Base-by-base conservation (phyloP, 768 basidiomycete species). In the Rhodotorula taiwanensis region DNA sequence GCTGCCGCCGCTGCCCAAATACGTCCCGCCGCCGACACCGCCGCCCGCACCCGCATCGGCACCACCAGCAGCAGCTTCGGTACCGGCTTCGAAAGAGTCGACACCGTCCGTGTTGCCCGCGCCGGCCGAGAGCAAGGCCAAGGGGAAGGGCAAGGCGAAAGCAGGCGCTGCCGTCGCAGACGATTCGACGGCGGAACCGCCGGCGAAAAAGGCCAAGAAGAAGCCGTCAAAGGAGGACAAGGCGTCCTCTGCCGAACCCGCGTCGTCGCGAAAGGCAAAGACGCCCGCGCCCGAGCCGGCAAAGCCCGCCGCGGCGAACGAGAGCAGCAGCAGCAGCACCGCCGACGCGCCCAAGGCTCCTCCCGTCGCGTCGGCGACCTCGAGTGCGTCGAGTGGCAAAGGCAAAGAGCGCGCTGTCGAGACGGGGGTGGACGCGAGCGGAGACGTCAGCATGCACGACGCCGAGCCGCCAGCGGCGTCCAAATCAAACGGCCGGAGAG, bases 1-100 rank as follows among this genome's bases (percentile, higher is more conserved):
- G 10, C 62, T 73, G n/a, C 72, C 72, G 2, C 49, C 66, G 4
- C 48, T 73, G 4, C 69, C 67, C 0, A 72, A 70, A 36, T 49
- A 65, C 49, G 65, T 63, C 18, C 58, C 59, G 34, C 57, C 60
- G 9, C 60, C 39, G 18, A 14, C 64, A 23, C 51, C 67, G 15
- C 23, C 52, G 16, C 30, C 62, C 34, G 20, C 28, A n/a, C 48
- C 54, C 0, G 11, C 49, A 14, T 4, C 54, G 36, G 20, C 54
- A 9, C 48, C 48, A 13, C 30, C 53, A 1, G 18, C 62, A n/a
- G 27, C 43, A 8, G 25, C 52, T 25, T 23, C 28, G 8, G 4
- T 47, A 10, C 21, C 43, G 21, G 39, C 31, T 39, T 9, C 36
- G n/a, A n/a, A n/a, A n/a, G n/a, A n/a, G n/a, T n/a, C 45, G 45